These are phyloP conservation scores for Didymella segeticola DNA, from an alignment of 2,329 filamentous ascomycete species.

Conservation along the genomic window DNA sequence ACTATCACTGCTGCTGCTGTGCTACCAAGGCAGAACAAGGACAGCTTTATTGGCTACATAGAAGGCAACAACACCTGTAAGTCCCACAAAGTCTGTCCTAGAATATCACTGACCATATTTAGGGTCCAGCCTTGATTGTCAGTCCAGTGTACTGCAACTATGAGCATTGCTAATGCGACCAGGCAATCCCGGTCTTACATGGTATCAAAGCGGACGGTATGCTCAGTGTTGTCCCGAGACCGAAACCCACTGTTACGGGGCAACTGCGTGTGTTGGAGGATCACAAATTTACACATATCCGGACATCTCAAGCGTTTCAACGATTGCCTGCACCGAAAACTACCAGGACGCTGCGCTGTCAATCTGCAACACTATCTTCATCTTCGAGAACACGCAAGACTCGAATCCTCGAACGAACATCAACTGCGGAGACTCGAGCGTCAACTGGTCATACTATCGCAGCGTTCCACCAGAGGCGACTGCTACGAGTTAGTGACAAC, in stretches of 20 bases:
- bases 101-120: conserved; percentile 1
- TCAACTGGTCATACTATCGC: conserved; percentile 39
- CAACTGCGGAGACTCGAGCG: conserved; percentile 30
- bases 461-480: conserved; percentile 27
- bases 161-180: neutral
- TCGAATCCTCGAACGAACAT: conserved; percentile 39
- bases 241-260: conserved; percentile 29
- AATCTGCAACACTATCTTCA: conserved; percentile 41
- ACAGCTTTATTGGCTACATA: conserved; percentile 36
- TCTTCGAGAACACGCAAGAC: conserved; percentile 38
- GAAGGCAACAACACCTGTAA: conserved; percentile 29
- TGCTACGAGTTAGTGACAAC: neutral
- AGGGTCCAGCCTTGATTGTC: conserved; percentile 35
- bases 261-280: conserved; percentile 36
- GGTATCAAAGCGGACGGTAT: conserved; percentile 39
- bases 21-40: conserved; percentile 36
- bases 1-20: conserved; percentile 39
- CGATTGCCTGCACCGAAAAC: conserved; percentile 39
- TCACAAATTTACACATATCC: conserved; percentile 37
- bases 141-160: neutral
- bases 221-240: conserved; percentile 40
- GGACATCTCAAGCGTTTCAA: conserved; percentile 22
- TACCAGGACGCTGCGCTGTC: conserved; percentile 27
- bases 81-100: neutral
- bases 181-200: conserved; percentile 31